Evolutionary conservation across 495 filamentous ascomycete species (phyloP), one percentile per base, ranked within the genome.

Genomic region (Trichoderma asperelloides): DNA sequence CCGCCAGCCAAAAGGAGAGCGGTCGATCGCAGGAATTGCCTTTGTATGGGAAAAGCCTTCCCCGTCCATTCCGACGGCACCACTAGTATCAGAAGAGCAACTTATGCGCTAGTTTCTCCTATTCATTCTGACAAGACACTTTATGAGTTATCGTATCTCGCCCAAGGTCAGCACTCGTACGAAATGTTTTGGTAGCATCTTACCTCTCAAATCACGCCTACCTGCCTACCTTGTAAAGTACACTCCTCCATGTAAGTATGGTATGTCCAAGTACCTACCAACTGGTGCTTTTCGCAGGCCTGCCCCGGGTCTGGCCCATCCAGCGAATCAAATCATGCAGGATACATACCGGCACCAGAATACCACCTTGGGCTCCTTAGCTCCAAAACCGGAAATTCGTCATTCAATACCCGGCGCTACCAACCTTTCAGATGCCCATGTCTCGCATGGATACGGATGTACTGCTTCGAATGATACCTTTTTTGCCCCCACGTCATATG

Each of bases 381-480:
- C 55, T 60, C 55, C 55, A 60, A 30, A 21, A 16, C 55, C 55
- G 55, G 55, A 60, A 60, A 60, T 60, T 60, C 55, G 55, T 60
- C 25, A 60, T 60, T 27, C 25, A 30, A 60, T 60, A 60, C 55
- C 55, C 55, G 55, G 55, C 55, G 55, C 55, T 30, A 57, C 21
- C 49, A 57, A n/a, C 23, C 18, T 16, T 11, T 57, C 16, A 25
- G 28, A 12, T 21, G 55, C 55, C 55, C 55, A 60, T 60, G 55
- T 60, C 55, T 60, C 55, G 55, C 55, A 60, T 60, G 55, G 25
- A 60, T 28, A 23, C 15, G 27, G 8, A 37, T 37, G 25, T 11
- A 12, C 55, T 18, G 55, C 55, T 60, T 60, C 55, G 23, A 60
- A 12, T 21, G n/a, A 23, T 51, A 51, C 47, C 47, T 18, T 11